Percentiles rank a stretch among this genome's conserved stretches.
Conservation (phyloP, 495 filamentous ascomycete genomes). For the Penicillium herquei region DNA sequence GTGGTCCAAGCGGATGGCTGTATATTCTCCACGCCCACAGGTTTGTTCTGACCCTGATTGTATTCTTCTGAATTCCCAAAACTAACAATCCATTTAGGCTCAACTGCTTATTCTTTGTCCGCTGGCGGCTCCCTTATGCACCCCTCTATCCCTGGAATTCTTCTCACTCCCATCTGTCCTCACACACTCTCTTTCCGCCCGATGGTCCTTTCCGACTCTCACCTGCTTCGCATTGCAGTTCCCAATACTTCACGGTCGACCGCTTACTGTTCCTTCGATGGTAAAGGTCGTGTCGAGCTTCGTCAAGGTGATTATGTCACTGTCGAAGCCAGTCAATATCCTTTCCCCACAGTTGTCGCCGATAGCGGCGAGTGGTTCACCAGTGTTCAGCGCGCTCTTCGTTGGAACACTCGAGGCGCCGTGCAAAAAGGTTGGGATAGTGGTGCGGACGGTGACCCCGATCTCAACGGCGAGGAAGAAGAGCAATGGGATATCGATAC, state of each 20-base stretch:
- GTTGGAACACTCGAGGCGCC: constrained; percentile 89
- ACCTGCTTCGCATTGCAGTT: constrained; percentile 83
- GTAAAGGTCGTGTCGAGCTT: constrained; percentile 90
- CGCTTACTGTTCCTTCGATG: constrained; percentile 94
- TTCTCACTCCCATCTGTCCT: constrained; percentile 95
- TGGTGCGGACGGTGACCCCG: constrained; percentile 22
- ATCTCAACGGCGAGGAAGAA: constrained; percentile 40
- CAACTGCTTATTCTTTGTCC: constrained; percentile 93
- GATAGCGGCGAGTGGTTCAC: constrained; percentile 87
- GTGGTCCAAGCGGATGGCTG: constrained; percentile 95
- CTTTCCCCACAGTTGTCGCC: constrained; percentile 89
- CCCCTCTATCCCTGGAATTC: constrained; percentile 94
- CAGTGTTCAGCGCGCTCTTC: constrained; percentile 81
- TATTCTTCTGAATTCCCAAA: background rate
- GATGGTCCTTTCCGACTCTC: constrained; percentile 96
- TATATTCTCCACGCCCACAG: constrained; percentile 95
- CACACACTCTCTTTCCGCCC: constrained; percentile 96
- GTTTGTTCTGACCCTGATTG: constrained; percentile 32
- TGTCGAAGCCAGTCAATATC: constrained; percentile 90
- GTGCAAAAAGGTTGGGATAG: constrained; percentile 78
- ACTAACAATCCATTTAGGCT: constrained; percentile 45
- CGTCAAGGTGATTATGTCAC: constrained; percentile 90
- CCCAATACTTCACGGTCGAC: constrained; percentile 82
- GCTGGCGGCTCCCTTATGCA: constrained; percentile 95
- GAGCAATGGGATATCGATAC: constrained; percentile 75